Evolutionary conservation across 345 rosid species (phyloP).

Genomic region (Bretschneidera sinensis): DNA sequence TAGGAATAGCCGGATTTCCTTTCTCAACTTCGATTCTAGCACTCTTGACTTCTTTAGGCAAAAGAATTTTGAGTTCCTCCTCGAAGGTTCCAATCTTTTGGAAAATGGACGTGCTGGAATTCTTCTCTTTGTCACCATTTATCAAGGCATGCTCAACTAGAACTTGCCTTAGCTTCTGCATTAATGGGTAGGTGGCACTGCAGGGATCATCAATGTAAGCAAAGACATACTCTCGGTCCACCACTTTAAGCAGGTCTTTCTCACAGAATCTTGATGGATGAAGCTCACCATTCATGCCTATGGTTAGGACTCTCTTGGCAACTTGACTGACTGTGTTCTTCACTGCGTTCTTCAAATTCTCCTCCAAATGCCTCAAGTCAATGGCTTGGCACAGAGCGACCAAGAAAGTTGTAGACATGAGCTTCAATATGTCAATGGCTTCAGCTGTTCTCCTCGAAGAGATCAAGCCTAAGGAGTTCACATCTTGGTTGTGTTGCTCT

Average conservation of each 20-base stretch:
- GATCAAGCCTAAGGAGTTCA: constrained; percentile 65
- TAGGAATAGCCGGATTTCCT: constrained; percentile 43
- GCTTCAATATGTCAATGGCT: constrained; percentile 58
- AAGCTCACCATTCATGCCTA: constrained; percentile 55
- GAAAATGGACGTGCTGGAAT: constrained; percentile 46
- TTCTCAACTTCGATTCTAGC: constrained; percentile 45
- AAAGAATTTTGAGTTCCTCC: constrained; percentile 44
- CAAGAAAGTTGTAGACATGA: constrained; percentile 66
- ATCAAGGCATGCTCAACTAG: constrained; percentile 58
- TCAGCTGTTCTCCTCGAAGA: constrained; percentile 60
- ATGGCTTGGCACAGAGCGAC: constrained; percentile 69
- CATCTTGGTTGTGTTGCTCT: constrained; percentile 81
- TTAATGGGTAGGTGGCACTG: constrained; percentile 50
- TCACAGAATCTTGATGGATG: constrained; percentile 65
- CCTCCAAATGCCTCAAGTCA: constrained; percentile 72
- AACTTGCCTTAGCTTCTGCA: constrained; percentile 59
- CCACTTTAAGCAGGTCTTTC: constrained; percentile 52
- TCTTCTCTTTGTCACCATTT: constrained; percentile 54
- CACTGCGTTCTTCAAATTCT: constrained; percentile 50
- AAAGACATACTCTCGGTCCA: constrained; percentile 49
- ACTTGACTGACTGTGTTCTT: constrained; percentile 52
- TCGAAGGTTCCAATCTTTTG: constrained; percentile 58
- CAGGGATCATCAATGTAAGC: constrained; percentile 68
- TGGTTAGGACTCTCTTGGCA: constrained; percentile 43
- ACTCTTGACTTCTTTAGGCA: constrained; percentile 59